These are phyloP conservation scores for Trichoderma polysporum DNA, from an alignment of 2,329 filamentous ascomycete genomes.

Conservation along the genomic window DNA sequence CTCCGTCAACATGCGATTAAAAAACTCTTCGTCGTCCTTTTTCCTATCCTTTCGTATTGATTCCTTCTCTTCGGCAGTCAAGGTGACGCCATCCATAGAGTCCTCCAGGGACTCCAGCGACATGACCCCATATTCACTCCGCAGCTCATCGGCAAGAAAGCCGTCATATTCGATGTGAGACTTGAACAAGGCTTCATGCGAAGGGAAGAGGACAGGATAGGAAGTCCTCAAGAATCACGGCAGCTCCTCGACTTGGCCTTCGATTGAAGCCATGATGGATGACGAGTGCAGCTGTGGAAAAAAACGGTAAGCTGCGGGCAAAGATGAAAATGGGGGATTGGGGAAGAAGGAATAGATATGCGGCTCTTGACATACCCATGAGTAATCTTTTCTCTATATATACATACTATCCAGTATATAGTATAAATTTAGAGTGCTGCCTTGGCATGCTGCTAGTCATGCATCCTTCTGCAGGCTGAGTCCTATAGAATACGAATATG, in stretches of 20 bases:
- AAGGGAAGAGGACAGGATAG: slow-evolving; percentile 41
- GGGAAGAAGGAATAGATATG: not conserved
- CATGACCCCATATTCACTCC: slow-evolving; percentile 17
- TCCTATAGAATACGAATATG: not conserved
- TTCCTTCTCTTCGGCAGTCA: slow-evolving; percentile 21
- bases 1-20: slow-evolving; percentile 46
- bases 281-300: not conserved
- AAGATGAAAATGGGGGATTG: not conserved
- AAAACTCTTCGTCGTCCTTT: slow-evolving; percentile 34
- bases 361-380: not conserved
- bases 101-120: slow-evolving; percentile 25
- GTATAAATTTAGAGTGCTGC: not conserved
- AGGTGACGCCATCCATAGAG: slow-evolving; percentile 38
- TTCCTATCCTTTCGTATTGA: slow-evolving; percentile 26
- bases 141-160: slow-evolving; percentile 33
- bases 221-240: slow-evolving; percentile 43
- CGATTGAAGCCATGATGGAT: not conserved
- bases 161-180: slow-evolving; percentile 35
- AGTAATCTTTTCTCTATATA: not conserved
- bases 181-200: slow-evolving; percentile 36
- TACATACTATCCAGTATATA: not conserved
- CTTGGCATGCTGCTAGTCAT: not conserved
- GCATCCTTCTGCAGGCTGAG: not conserved
- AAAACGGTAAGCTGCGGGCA: not conserved
- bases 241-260: slow-evolving; percentile 3